Conservation (phyloP, 192 early-diverging fungal genomes). For the Gonapodya prolifera region DNA sequence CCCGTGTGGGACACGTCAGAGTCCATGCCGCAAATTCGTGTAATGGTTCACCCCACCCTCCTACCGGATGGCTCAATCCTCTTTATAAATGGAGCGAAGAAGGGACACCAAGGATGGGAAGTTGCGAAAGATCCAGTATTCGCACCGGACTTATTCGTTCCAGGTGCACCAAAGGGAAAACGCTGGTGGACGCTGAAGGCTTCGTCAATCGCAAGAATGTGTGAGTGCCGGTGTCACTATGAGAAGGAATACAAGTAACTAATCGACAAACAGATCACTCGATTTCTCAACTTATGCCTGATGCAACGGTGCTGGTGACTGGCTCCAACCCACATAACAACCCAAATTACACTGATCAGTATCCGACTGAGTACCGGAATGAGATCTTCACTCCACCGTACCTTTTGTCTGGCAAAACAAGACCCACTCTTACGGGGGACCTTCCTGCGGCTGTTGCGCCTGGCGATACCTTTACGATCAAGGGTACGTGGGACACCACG, state of each 20-base stretch:
- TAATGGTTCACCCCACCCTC: neutral
- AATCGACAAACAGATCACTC: neutral
- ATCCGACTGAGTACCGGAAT: conserved; percentile 36
- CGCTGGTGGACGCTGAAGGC: neutral
- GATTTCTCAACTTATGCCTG: neutral
- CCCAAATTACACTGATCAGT: neutral
- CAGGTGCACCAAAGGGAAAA: neutral
- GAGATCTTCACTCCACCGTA: conserved; percentile 44
- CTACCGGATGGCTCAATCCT: neutral
- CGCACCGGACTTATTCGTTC: neutral
- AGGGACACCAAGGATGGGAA: neutral
- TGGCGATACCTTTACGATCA: conserved; percentile 23
- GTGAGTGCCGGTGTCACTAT: neutral
- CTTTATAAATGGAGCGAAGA: neutral
- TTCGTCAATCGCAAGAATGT: neutral
- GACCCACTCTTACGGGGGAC: conserved; percentile 23
- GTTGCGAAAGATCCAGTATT: neutral
- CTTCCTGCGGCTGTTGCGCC: conserved; percentile 14
- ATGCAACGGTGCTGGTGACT: neutral
- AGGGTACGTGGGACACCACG: conserved; percentile 34
- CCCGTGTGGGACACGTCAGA: neutral
- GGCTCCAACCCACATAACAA: neutral
- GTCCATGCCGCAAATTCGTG: neutral
- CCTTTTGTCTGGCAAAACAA: conserved; percentile 22
- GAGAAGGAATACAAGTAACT: too few species aligned